These are phyloP conservation scores for Heliocybe sulcata DNA, from an alignment of 1,284 basidiomycete genomes.

Conservation along the genomic window DNA sequence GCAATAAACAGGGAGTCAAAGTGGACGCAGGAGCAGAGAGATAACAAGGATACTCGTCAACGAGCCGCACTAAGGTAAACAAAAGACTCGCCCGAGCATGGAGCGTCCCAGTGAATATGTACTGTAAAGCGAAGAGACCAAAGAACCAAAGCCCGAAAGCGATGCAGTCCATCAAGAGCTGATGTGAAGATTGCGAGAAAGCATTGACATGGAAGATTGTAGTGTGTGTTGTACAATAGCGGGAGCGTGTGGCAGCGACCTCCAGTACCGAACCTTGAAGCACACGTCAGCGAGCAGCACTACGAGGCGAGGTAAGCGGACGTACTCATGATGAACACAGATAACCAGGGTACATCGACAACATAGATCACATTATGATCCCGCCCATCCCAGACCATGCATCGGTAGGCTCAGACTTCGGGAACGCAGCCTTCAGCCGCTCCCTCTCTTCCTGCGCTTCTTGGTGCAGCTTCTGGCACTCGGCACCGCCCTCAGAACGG, in stretches of 20 bases:
- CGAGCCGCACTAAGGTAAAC: neutral
- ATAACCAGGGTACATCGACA: neutral
- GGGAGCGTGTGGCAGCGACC: neutral
- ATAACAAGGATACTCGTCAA: neutral
- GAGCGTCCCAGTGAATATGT: neutral
- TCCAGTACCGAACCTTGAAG: neutral
- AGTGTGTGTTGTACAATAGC: neutral
- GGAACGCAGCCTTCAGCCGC: neutral
- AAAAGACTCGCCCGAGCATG: neutral
- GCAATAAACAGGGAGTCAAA: neutral
- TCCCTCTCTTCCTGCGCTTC: conserved; percentile 8
- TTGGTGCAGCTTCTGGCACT: conserved; percentile 36
- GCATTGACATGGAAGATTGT: neutral
- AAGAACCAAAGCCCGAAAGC: neutral
- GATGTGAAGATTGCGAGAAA: neutral
- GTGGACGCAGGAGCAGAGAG: neutral
- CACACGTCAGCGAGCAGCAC: neutral
- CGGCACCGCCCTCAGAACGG: conserved; percentile 48
- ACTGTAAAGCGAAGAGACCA: neutral
- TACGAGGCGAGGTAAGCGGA: neutral
- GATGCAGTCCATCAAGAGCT: neutral
- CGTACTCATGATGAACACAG: neutral
- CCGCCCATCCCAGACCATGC: neutral
- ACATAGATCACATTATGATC: neutral
- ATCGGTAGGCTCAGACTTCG: neutral